Conservation (phyloP, 148 eudicot genomes). For the Nepenthes mirabilis region DNA sequence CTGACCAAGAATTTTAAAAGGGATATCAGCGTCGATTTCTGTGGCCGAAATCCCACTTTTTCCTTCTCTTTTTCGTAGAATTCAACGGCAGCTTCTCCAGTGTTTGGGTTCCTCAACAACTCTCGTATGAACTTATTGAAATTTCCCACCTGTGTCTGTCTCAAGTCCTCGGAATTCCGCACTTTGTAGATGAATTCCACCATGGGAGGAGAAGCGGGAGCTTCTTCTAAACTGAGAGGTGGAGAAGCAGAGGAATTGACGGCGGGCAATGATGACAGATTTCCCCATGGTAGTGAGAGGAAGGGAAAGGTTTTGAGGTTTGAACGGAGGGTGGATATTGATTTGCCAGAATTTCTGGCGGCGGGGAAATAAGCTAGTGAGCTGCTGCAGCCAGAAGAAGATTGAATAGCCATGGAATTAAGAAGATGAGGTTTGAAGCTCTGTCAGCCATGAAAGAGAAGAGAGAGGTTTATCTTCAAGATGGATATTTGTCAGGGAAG, state of each 20-base stretch:
- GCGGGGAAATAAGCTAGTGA: conserved; percentile 6
- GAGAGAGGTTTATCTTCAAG: conserved; percentile 10
- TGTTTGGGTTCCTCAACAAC: conserved; percentile 25
- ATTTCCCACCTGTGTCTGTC: conserved; percentile 1
- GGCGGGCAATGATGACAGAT: background rate
- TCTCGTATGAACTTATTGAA: conserved; percentile 8
- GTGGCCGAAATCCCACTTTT: conserved; percentile 29
- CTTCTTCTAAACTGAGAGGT: conserved; percentile 16
- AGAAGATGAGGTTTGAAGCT: conserved; percentile 3
- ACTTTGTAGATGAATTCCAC: conserved; percentile 9
- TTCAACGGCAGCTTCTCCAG: conserved; percentile 36
- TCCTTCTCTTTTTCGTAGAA: conserved; percentile 47
- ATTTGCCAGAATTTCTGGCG: conserved; percentile 11
- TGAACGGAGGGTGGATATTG: conserved; percentile 7
- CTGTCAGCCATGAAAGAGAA: background rate
- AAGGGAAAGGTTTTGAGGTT: conserved; percentile 7
- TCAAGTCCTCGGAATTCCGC: background rate
- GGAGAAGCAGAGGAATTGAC: conserved; percentile 14
- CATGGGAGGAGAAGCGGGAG: conserved; percentile 11
- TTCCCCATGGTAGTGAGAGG: conserved; percentile 10
- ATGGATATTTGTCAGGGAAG: conserved; percentile 6
- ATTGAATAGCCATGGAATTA: conserved; percentile 16
- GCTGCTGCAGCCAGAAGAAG: conserved; percentile 8
- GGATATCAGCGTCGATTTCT: conserved; percentile 26
- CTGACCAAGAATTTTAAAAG: conserved; percentile 41